phyloP scores from a whole-genome alignment of 495 filamentous ascomycete genomes.

The Podospora australis region DNA sequence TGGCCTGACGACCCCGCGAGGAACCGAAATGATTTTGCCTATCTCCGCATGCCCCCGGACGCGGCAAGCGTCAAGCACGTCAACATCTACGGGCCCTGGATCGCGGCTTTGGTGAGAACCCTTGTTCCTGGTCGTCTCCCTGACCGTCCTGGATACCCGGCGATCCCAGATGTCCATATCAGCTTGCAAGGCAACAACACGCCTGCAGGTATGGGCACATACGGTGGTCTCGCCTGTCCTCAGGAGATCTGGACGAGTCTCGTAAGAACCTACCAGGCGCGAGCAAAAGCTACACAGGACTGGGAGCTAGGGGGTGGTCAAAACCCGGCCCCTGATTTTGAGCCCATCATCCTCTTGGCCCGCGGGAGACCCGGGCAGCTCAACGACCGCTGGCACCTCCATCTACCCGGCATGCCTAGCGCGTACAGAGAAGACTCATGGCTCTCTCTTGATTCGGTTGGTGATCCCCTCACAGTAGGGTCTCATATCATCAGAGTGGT shows the following conservation, averaged over 20 bases:
- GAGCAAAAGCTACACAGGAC: too few species aligned
- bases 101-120: too few species aligned
- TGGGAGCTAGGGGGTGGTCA: too few species aligned
- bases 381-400: constrained; percentile 17
- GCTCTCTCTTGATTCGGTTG: too few species aligned
- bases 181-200: neutral
- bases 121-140: constrained; percentile 16
- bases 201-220: neutral
- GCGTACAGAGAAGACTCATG: too few species aligned
- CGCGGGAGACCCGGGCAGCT: neutral
- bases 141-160: constrained; percentile 18
- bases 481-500: too few species aligned
- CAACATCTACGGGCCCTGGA: constrained; percentile 17
- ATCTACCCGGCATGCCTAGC: constrained; percentile 5
- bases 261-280: too few species aligned
- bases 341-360: neutral
- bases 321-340: too few species aligned
- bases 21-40: constrained; percentile 22
- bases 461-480: too few species aligned
- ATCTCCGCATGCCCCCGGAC: constrained; percentile 23
- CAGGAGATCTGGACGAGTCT: constrained; percentile 12
- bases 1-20: constrained; percentile 13
- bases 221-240: constrained; percentile 19
- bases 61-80: neutral
- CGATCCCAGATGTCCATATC: constrained; percentile 20